Base-by-base conservation (phyloP, 768 basidiomycete species). In the Boletus tomentosulus region DNA sequence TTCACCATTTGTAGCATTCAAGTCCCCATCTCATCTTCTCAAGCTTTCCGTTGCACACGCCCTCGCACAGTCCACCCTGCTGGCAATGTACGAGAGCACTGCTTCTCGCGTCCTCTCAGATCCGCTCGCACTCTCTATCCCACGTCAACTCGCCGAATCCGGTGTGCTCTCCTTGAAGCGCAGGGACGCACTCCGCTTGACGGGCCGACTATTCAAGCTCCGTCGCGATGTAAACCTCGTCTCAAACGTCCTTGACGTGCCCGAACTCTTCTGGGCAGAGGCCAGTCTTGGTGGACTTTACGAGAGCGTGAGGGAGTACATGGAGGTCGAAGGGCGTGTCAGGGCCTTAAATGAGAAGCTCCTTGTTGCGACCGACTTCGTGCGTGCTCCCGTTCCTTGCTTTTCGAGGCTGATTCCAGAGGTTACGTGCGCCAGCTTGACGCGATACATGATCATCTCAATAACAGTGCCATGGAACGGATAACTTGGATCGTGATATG, bases 21-120 rank as follows among this genome's bases (percentile, higher is more conserved):
- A 94, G 74, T 89, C 90, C 1, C 87, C 85, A 25, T 95, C 93
- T 0, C 91, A 92, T 62, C 82, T 94, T 38, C 84, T 92, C 43
- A 91, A 94, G 63, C 79, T 98, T 16, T 94, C 94, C n/a, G 85
- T 98, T 49, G 83, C 95, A 0, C 95, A 98, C 58, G 95, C 93
- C 3, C 81, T 97, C 24, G 95, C 93, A 3, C 95, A 98, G 69
- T 95, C 92, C 1, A 96, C 93, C 0, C 85, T 97, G 19, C 81
- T 98, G 5, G 91, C 89, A 4, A 85, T 85, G 59, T 95, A 91
- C 65, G 95, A 98, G 70, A 76, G 86, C 3, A 82, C 78, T 43
- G 85, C 92, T 24, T 82, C 85, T 55, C 81, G 78, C 3, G 87
- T 92, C 9, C 80, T 96, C n/a, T 83, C 86, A 1, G 83, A 89